Evolutionary conservation across 2,329 filamentous ascomycete species (phyloP).

Genomic region (Verticillium longisporum): DNA sequence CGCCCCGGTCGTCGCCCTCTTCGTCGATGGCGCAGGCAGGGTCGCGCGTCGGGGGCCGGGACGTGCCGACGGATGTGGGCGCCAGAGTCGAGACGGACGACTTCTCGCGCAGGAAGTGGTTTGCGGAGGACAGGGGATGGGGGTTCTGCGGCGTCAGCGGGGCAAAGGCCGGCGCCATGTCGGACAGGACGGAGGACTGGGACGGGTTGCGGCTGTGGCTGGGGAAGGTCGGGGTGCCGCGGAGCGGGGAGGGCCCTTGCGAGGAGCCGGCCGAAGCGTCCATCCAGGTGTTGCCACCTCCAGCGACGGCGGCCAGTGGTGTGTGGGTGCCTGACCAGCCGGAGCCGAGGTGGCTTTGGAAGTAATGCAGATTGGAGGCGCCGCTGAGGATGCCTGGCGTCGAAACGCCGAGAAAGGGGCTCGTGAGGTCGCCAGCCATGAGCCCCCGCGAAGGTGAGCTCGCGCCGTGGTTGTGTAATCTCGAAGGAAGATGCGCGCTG

Average conservation of each 20-base stretch:
- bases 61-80: constrained; percentile 44
- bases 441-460: constrained; percentile 8
- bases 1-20: constrained; percentile 23
- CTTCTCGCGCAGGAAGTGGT: constrained; percentile 45
- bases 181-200: constrained; percentile 34
- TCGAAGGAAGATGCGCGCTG: constrained; percentile 18
- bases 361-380: constrained; percentile 73
- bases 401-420: constrained; percentile 52
- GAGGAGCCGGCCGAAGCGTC: constrained; percentile 7
- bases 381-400: constrained; percentile 62
- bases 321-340: constrained; percentile 71
- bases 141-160: constrained; percentile 29
- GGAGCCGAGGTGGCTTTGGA: constrained; percentile 68
- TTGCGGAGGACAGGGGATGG: background rate
- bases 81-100: constrained; percentile 57
- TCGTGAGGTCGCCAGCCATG: constrained; percentile 35
- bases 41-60: constrained; percentile 53
- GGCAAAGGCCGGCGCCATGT: constrained; percentile 12
- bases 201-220: constrained; percentile 37
- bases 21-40: constrained; percentile 30
- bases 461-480: constrained; percentile 11
- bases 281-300: constrained; percentile 19
- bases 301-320: constrained; percentile 71
- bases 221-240: constrained; percentile 14
- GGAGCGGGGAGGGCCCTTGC: constrained; percentile 4